These are phyloP conservation scores for Diaporthe nobilis DNA, from an alignment of 2,329 filamentous ascomycete species.

Conservation along the genomic window DNA sequence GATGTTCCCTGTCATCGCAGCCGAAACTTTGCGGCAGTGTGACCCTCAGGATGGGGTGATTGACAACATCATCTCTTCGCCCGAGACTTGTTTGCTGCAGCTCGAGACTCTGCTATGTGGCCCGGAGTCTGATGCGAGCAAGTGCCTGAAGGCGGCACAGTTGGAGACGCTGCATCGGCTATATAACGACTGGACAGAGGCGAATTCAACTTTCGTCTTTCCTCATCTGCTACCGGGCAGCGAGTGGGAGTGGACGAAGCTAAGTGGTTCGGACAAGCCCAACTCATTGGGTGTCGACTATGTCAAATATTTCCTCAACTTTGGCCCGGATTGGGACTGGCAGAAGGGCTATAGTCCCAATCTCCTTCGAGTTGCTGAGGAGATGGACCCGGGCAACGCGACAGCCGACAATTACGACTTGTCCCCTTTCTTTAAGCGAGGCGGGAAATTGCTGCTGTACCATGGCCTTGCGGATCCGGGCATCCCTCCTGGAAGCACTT, in stretches of 20 bases:
- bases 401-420: conserved; percentile 40
- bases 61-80: conserved; percentile 42
- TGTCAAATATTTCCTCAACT: not conserved
- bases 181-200: not conserved
- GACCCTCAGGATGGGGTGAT: conserved; percentile 41
- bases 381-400: conserved; percentile 35
- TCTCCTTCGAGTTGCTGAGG: not conserved
- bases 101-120: conserved; percentile 39
- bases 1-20: conserved; percentile 55
- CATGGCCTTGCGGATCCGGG: conserved; percentile 59
- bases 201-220: not conserved
- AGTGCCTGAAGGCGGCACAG: not conserved
- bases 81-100: conserved; percentile 40
- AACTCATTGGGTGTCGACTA: not conserved
- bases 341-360: not conserved
- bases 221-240: not conserved
- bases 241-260: not conserved
- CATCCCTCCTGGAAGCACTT: conserved; percentile 55
- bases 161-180: not conserved
- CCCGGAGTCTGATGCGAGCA: not conserved
- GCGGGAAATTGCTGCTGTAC: conserved; percentile 61
- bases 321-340: not conserved
- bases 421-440: conserved; percentile 47
- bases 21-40: conserved; percentile 54
- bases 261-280: not conserved